Evolutionary conservation across 163 green algal genomes (phyloP), one percentile per base, ranked within the genome.

Genomic region (Scenedesmus sp.): DNA sequence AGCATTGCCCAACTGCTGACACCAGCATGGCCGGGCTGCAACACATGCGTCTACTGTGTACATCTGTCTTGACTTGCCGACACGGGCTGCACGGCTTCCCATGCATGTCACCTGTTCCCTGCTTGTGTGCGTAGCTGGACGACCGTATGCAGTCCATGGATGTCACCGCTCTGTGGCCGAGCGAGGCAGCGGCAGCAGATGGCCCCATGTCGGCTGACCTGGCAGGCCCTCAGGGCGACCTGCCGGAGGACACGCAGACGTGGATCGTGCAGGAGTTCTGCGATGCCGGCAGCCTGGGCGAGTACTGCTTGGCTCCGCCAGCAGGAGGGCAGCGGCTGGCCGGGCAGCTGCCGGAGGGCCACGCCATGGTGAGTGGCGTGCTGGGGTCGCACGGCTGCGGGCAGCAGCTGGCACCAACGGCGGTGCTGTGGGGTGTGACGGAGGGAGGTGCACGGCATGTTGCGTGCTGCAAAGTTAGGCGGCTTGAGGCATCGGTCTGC

Each of bases 231-330:
- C 68, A 42, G 10, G 56, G 42, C 1, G 78, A 81, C 13, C 82
- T 65, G 18, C 78, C 33, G 26, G 88, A 87, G 20, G 88, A 92
- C 33, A 83, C 80, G 10, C 79, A 88, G 40, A 92, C 88, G 3
- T 92, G 80, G 80, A 92, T 92, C 26, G 88, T 92, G n/a, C 88
- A 92, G 81, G 80, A 87, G 79, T 92, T 79, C 30, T 92, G 88
- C n/a, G 80, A 92, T 30, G 79, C 88, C 30, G 86, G 73, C 86
- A 85, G 46, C 70, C 24, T 91, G 73, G 33, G 46, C 33, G 85
- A 90, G 43, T 90, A 91, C 51, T 56, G 56, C 16, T 15, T 84
- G 18, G 18, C 1, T 26, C 79, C 65, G 4, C 3, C 56, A 30
- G 56, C 65, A 18, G 65, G 49, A 9, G 13, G 35, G 4, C 7